Evolutionary conservation across 306 rosid species (phyloP), one percentile per base, ranked within the genome.

Genomic region (Trifolium pratense): DNA sequence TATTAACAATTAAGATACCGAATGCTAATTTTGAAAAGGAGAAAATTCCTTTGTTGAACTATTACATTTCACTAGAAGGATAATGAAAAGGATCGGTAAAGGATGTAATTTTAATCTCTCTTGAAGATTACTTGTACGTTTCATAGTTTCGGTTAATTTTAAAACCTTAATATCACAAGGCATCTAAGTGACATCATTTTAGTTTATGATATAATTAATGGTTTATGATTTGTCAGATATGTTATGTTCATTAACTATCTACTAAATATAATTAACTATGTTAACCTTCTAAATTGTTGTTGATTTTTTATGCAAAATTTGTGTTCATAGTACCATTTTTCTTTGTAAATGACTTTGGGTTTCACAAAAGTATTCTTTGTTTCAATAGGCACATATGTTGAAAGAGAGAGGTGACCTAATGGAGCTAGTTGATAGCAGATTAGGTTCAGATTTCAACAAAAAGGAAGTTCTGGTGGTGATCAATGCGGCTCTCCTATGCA

Each of bases 401-500:
- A 82, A 82, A 74, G 74, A 82, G n/a, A 62, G 57, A 69, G 82
- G 82, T 1, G 61, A 68, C 5, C 29, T 82, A 18, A 61, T 62
- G 62, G 82, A 82, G 26, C 60, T 78, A 26, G 74, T 82, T 23
- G 85, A 82, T 61, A 3, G 10, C 45, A 73, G 77, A 13, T 68
- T 82, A 29, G 80, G 82, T 37, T 32, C 32, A 62, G 20, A 72
- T 20, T 60, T 77, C 75, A 62, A 77, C 31, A 21, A 77, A 55
- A 66, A 82, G 2, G 77, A 73, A 29, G 82, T 0, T 53, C 60
- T 68, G 59, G 63, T 61, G 77, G 16, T 78, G 70, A 78, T 82
- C 25, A 57, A 73, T 12, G 82, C 78, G 34, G 82, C 77, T 78
- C 82, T 82, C 7, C 9, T 82, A 29, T 78, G 86, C 70, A 78